A percentile compares a stretch with the other conserved stretches of the same genome.
phyloP scores from a whole-genome alignment of 2,329 filamentous ascomycete species.

The Graphiopsis chlorocephala region DNA sequence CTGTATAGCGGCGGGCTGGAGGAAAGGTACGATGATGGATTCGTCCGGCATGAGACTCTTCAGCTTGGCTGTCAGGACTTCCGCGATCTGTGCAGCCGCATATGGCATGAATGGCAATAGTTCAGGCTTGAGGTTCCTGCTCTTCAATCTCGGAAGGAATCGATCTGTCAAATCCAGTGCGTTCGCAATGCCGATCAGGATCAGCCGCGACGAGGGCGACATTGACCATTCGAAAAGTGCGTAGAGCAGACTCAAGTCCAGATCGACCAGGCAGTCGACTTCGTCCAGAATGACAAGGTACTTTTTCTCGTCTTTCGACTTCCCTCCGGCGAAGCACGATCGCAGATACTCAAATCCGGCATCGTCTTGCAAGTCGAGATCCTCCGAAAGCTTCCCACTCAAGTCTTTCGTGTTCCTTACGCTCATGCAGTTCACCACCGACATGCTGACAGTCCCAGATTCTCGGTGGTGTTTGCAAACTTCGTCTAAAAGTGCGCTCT shows the following conservation, averaged over 20 bases:
- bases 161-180: slow-evolving; percentile 93
- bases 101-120: slow-evolving; percentile 92
- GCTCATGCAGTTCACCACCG: slow-evolving; percentile 96
- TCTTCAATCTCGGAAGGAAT: slow-evolving; percentile 88
- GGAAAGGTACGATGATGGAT: slow-evolving; percentile 71
- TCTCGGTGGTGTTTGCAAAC: slow-evolving; percentile 57
- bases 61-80: slow-evolving; percentile 80
- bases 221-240: slow-evolving; percentile 96
- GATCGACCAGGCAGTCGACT: slow-evolving; percentile 86
- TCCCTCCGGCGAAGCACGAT: slow-evolving; percentile 63
- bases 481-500: slow-evolving; percentile 88
- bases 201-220: slow-evolving; percentile 71
- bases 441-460: slow-evolving; percentile 58
- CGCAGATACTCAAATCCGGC: slow-evolving; percentile 68
- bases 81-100: slow-evolving; percentile 79
- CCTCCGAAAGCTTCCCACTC: slow-evolving; percentile 73
- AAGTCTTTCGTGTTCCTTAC: slow-evolving; percentile 85
- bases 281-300: slow-evolving; percentile 91
- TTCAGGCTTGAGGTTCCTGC: slow-evolving; percentile 84
- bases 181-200: slow-evolving; percentile 91
- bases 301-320: slow-evolving; percentile 53
- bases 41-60: slow-evolving; percentile 59
- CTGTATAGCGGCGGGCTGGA: slow-evolving; percentile 90
- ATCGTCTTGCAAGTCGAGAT: slow-evolving; percentile 60
- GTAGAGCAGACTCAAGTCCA: slow-evolving; percentile 87